Evolutionary conservation across 345 rosid genomes (phyloP).

Genomic region (Boechera divaricarpa): DNA sequence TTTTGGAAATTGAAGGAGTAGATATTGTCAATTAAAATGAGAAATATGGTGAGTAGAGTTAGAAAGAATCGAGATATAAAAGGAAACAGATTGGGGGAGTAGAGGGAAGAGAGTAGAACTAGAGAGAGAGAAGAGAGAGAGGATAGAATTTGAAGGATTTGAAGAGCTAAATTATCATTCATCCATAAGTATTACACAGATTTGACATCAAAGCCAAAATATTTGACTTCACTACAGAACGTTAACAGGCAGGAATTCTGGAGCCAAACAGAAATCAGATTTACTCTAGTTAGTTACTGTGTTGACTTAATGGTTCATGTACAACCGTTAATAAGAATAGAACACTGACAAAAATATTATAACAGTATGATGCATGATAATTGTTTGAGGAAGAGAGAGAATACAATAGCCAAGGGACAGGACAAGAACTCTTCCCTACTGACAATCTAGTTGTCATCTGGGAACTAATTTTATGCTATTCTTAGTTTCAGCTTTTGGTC

Average conservation of each 20-base stretch:
- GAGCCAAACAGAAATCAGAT: neutral
- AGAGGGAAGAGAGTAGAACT: too few species aligned
- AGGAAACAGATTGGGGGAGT: too few species aligned
- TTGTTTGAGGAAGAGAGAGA: neutral
- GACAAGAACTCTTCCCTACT: neutral
- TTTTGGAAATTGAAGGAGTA: neutral
- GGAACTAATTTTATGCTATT: neutral
- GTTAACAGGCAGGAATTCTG: neutral
- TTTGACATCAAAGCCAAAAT: neutral
- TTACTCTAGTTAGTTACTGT: neutral
- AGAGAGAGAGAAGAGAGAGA: too few species aligned
- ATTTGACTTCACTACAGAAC: neutral
- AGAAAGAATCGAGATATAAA: too few species aligned
- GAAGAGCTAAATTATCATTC: neutral
- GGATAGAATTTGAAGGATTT: too few species aligned
- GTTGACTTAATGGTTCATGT: neutral
- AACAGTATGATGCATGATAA: neutral
- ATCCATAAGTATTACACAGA: neutral
- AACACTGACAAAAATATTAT: neutral
- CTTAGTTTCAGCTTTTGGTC: neutral
- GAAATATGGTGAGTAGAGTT: too few species aligned
- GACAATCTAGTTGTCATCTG: neutral
- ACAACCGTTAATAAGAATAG: neutral
- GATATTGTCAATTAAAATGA: neutral
- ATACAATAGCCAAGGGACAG: neutral